Percentiles rank a stretch among this genome's conserved stretches.
phyloP scores from a whole-genome alignment of 306 rosid genomes.

The Prosopis cineraria region DNA sequence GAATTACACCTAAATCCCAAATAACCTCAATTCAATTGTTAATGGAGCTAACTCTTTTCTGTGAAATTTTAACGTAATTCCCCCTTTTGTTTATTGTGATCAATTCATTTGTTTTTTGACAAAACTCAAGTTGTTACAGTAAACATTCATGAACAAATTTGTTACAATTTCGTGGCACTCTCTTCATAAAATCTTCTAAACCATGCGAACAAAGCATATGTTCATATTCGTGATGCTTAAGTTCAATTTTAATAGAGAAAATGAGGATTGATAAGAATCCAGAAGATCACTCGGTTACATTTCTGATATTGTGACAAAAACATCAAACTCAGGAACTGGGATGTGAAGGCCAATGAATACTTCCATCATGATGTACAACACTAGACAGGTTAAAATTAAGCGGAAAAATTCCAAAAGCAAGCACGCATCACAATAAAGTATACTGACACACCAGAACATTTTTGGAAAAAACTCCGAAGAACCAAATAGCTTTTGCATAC shows the following conservation, averaged over 20 bases:
- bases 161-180: too few relatives aligned
- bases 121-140: too few relatives aligned
- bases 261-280: neutral
- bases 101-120: too few relatives aligned
- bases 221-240: neutral
- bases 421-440: conserved; percentile 5
- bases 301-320: neutral
- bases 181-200: too few relatives aligned
- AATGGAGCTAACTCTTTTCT: too few relatives aligned
- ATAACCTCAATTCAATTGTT: too few relatives aligned
- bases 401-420: conserved; percentile 11
- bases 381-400: neutral
- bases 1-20: too few relatives aligned
- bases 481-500: neutral
- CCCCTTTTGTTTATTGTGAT: too few relatives aligned
- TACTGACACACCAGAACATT: conserved; percentile 13
- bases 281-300: too few relatives aligned
- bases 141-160: too few relatives aligned
- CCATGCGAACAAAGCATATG: neutral
- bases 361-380: neutral
- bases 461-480: neutral
- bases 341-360: neutral
- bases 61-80: too few relatives aligned
- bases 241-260: neutral
- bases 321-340: neutral